Conservation (phyloP, 345 rosid species). For the Dipteronia dyeriana region DNA sequence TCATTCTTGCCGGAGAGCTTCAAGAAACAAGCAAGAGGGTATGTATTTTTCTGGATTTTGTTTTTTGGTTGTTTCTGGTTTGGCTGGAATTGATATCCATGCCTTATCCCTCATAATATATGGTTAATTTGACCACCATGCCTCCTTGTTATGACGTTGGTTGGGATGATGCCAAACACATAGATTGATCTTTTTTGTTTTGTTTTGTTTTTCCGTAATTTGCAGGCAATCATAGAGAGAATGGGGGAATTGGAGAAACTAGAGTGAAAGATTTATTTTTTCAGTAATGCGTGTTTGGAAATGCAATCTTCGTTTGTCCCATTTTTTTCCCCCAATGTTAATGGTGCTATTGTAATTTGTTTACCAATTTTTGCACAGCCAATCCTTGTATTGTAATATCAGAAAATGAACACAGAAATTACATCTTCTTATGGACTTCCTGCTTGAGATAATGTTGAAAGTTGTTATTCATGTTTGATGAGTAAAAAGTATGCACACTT, state of each 20-base stretch:
- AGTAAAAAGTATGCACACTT: background rate
- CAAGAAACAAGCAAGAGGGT: constrained; percentile 99
- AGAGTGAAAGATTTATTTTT: constrained; percentile 39
- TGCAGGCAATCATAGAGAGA: constrained; percentile 93
- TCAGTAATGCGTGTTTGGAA: constrained; percentile 2
- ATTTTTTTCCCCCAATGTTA: constrained; percentile 2
- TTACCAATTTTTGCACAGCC: constrained; percentile 22
- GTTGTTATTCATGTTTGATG: background rate
- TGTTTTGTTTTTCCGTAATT: background rate
- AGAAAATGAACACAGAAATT: background rate
- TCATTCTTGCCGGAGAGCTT: constrained; percentile 99
- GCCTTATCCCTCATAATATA: background rate
- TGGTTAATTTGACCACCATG: background rate
- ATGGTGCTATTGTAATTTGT: constrained; percentile 15
- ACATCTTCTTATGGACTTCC: background rate
- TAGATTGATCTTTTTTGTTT: background rate
- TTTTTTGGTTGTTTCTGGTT: background rate
- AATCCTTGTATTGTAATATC: constrained; percentile 15
- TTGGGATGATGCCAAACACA: background rate
- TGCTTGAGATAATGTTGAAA: background rate
- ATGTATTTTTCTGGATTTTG: background rate
- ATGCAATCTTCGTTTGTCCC: constrained; percentile 14
- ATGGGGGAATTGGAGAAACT: constrained; percentile 95
- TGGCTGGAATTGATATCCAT: background rate
- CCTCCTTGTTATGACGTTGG: background rate